These are phyloP conservation scores for Daldinia grandis DNA, from an alignment of 495 filamentous ascomycete species.

Conservation along the genomic window DNA sequence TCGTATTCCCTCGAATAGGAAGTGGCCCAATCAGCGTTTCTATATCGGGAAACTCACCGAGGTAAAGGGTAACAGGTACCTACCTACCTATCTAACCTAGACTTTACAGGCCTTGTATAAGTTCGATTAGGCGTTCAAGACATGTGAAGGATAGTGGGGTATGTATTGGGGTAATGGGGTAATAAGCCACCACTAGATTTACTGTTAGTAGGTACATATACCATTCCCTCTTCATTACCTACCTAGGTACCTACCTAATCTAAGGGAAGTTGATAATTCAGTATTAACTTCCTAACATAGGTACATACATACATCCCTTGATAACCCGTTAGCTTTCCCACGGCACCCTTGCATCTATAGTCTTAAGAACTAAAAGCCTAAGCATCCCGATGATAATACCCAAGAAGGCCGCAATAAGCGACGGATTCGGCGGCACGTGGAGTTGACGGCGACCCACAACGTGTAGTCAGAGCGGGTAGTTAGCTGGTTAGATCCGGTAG, in stretches of 20 bases:
- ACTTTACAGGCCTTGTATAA: neutral
- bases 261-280: no score
- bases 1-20: conserved; percentile 42
- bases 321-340: no score
- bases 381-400: no score
- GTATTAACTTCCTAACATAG: no score
- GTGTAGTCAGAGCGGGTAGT: neutral
- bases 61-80: no score
- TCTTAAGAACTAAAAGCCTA: no score
- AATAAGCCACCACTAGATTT: neutral
- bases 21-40: neutral
- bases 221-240: no score
- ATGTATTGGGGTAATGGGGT: neutral
- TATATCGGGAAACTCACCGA: neutral
- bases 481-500: neutral
- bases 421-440: neutral
- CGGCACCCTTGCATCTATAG: no score
- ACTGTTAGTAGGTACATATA: no score
- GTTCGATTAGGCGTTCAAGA: neutral
- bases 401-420: neutral
- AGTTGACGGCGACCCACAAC: neutral
- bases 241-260: no score
- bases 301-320: no score
- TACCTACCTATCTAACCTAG: no score
- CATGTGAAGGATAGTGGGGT: neutral